Conservation (phyloP, 2,329 filamentous ascomycete genomes). For the Esteya vermicola region DNA sequence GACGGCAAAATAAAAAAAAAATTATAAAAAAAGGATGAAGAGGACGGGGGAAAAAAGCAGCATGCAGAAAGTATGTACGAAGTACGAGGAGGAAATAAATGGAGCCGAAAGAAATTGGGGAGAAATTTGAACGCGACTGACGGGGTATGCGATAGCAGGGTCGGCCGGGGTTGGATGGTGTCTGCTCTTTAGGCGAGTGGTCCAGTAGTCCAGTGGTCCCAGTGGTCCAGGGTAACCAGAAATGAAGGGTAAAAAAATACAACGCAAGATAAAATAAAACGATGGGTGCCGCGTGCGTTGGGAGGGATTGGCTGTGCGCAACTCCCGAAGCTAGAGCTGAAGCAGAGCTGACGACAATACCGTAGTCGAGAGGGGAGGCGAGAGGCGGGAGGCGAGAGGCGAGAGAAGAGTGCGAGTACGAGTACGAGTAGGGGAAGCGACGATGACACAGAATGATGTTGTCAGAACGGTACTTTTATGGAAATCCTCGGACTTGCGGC, state of each 20-base stretch:
- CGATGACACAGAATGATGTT: too few relatives aligned
- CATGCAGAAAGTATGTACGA: background rate
- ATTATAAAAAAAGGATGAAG: background rate
- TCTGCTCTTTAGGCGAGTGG: background rate
- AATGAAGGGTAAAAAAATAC: conserved; percentile 3
- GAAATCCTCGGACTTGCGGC: too few relatives aligned
- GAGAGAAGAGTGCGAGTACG: background rate
- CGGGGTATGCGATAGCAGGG: conserved; percentile 1
- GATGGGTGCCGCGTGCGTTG: background rate
- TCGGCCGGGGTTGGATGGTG: background rate
- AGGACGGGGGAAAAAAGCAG: background rate
- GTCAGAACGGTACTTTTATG: too few relatives aligned
- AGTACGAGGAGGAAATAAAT: background rate
- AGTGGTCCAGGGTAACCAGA: background rate
- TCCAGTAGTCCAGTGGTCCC: too few relatives aligned
- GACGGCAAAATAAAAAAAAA: conserved; percentile 14
- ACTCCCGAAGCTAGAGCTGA: too few relatives aligned
- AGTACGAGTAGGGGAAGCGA: background rate
- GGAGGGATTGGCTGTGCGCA: too few relatives aligned
- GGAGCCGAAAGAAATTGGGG: conserved; percentile 3
- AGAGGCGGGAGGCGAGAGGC: too few relatives aligned
- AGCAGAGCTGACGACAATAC: too few relatives aligned
- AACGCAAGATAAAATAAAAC: background rate
- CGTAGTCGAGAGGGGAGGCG: too few relatives aligned
- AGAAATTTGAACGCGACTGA: conserved; percentile 2